Evolutionary conservation across 257 asterid species (phyloP).

Genomic region (Nicotiana noctiflora): DNA sequence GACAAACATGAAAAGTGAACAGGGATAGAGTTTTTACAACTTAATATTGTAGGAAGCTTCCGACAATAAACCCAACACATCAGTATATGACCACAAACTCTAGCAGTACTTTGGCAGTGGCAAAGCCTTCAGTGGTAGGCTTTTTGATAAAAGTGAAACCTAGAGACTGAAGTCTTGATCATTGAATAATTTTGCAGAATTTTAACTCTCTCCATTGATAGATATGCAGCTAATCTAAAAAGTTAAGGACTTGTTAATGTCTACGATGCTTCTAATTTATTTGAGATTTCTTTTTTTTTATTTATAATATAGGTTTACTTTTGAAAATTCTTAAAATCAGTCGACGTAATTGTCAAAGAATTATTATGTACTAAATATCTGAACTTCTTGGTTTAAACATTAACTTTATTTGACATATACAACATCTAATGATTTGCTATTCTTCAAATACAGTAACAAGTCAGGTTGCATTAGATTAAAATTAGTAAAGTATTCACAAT

Average conservation of each 20-base stretch:
- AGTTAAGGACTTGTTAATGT: neutral
- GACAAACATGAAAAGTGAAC: neutral
- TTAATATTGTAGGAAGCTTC: neutral
- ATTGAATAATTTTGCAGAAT: neutral
- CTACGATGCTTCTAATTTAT: neutral
- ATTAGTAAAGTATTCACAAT: neutral
- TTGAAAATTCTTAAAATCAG: neutral
- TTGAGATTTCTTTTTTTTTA: neutral
- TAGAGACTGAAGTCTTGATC: neutral
- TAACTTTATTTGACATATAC: neutral
- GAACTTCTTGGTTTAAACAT: neutral
- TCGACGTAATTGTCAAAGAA: neutral
- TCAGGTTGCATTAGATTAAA: neutral
- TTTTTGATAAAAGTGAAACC: neutral
- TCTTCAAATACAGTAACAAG: neutral
- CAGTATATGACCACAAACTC: neutral
- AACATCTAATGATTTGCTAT: neutral
- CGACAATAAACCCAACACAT: neutral
- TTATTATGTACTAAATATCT: neutral
- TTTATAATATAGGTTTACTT: neutral
- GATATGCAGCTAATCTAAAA: neutral
- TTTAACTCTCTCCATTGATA: neutral
- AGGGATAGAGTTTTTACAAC: neutral
- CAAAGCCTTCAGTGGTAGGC: constrained; percentile 1
- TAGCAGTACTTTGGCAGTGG: neutral